These are phyloP conservation scores for Phyllosticta citriasiana DNA, from an alignment of 2,329 filamentous ascomycete species.

Conservation along the genomic window DNA sequence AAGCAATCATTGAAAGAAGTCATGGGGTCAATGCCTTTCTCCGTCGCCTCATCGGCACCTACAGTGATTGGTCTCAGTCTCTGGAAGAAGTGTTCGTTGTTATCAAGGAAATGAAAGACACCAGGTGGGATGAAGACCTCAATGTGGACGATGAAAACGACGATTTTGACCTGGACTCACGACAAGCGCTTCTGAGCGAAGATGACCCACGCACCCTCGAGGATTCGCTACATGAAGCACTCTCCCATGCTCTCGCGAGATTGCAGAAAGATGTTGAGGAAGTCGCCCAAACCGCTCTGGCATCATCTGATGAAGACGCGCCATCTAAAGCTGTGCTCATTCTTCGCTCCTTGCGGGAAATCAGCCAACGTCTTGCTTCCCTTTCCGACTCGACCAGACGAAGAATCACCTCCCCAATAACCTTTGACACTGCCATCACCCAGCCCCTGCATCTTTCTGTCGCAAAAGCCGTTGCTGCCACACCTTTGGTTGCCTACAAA, in stretches of 20 bases:
- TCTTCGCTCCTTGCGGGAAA: slow-evolving; percentile 62
- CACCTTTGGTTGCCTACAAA: slow-evolving; percentile 34
- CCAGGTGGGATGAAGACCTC: slow-evolving; percentile 66
- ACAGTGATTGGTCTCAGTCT: slow-evolving; percentile 63
- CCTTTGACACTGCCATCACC: slow-evolving; percentile 43
- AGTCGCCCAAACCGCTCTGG: slow-evolving; percentile 17
- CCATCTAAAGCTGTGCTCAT: slow-evolving; percentile 51
- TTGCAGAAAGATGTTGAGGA: slow-evolving; percentile 42
- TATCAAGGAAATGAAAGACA: slow-evolving; percentile 54
- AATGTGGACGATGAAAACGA: slow-evolving; percentile 63
- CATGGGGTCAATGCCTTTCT: slow-evolving; percentile 64
- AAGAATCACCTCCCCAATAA: slow-evolving; percentile 17
- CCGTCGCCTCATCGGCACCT: slow-evolving; percentile 50
- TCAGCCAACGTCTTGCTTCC: slow-evolving; percentile 54
- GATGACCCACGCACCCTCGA: slow-evolving; percentile 60
- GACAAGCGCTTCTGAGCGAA: slow-evolving; percentile 58
- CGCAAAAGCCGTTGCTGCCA: slow-evolving; percentile 41
- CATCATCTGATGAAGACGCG: slow-evolving; percentile 27
- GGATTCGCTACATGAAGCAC: slow-evolving; percentile 46
- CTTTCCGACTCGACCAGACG: slow-evolving; percentile 21
- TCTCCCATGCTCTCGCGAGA: slow-evolving; percentile 47
- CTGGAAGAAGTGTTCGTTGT: slow-evolving; percentile 57
- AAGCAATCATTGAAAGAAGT: slow-evolving; percentile 56
- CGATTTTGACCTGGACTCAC: slow-evolving; percentile 57
- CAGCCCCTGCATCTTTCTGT: slow-evolving; percentile 55